Base-by-base conservation (phyloP, 441 rosid genomes). In the Pelargonium fulgidum region DNA sequence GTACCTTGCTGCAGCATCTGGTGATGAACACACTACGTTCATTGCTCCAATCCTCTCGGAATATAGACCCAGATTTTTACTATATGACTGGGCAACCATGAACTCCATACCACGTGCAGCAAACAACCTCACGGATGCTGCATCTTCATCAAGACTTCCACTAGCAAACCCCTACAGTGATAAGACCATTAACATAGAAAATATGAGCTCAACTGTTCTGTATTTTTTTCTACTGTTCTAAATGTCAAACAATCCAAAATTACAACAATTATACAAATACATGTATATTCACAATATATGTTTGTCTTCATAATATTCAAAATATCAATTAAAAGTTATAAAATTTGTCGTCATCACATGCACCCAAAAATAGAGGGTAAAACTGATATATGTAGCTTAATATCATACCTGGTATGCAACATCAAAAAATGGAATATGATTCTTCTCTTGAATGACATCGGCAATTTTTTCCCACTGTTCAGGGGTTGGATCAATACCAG, bases 1-100 rank as follows among this genome's bases (percentile, higher is more conserved):
- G 29, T 63, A 94, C 99, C 96, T 91, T 67, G 88, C 72, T 62
- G 97, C 96, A 47, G 92, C 91, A 80, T 91, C 97, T 10, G 91
- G 80, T 66, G 97, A 85, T 73, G 92, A 86, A 84, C 99, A 90
- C 68, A 94, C 87, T 12, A 88, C 84, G 77, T 91, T 90, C 70
- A 94, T 87, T 54, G 99, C 99, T 13, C 97, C 99, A 56, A 88
- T 85, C 75, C 97, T 87, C 81, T 94, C 99, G 1, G 97, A 90
- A 66, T 94, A 94, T 16, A 94, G 90, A 66, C 99, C 99, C 68
- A 94, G 82, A 48, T 91, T 94, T 81, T 94, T 94, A 76, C 99
- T 94, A 77, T 94, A 94, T 26, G 99, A 94, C 82, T 94, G 99
- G 77, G 97, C 99, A 70, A 88, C 91, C 19, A 94, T 77, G 79